These are phyloP conservation scores for Lactarius akahatsu DNA, from an alignment of 768 basidiomycete genomes.

Conservation along the genomic window DNA sequence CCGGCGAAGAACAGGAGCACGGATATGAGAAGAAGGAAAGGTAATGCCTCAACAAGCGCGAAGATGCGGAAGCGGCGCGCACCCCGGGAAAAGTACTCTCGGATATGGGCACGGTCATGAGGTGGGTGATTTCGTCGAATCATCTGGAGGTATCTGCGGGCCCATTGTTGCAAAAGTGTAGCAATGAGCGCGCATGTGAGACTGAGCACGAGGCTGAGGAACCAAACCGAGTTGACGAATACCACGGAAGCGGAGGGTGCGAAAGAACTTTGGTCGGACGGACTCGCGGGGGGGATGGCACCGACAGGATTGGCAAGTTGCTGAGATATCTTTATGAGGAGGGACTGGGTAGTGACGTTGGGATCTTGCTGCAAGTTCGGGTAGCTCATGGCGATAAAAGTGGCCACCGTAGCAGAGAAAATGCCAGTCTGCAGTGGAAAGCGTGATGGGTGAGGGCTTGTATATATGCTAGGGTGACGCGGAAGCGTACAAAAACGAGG, in stretches of 20 bases:
- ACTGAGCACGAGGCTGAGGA: slow-evolving; percentile 6
- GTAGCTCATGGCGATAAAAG: not conserved
- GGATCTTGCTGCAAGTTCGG: not conserved
- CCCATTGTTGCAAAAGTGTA: slow-evolving; percentile 6
- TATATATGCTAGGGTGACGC: no score
- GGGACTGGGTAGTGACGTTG: not conserved
- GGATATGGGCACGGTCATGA: not conserved
- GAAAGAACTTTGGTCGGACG: not conserved
- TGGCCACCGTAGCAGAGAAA: not conserved
- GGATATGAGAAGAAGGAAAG: not conserved
- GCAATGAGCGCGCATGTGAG: not conserved
- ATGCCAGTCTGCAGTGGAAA: not conserved
- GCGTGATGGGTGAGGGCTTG: not conserved
- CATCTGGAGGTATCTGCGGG: slow-evolving; percentile 2
- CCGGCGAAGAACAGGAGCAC: not conserved
- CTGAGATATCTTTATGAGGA: not conserved
- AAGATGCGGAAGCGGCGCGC: slow-evolving; percentile 42
- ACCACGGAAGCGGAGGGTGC: not conserved
- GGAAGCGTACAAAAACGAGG: not conserved
- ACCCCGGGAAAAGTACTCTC: slow-evolving; percentile 37
- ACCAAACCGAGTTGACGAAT: slow-evolving; percentile 1
- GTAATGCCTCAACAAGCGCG: slow-evolving; percentile 41
- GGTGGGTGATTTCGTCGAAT: not conserved
- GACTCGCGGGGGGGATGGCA: not conserved
- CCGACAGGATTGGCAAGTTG: not conserved